Evolutionary conservation across 1,139 yeast genomes (phyloP).

Genomic region (Magnusiomyces suaveolens): DNA sequence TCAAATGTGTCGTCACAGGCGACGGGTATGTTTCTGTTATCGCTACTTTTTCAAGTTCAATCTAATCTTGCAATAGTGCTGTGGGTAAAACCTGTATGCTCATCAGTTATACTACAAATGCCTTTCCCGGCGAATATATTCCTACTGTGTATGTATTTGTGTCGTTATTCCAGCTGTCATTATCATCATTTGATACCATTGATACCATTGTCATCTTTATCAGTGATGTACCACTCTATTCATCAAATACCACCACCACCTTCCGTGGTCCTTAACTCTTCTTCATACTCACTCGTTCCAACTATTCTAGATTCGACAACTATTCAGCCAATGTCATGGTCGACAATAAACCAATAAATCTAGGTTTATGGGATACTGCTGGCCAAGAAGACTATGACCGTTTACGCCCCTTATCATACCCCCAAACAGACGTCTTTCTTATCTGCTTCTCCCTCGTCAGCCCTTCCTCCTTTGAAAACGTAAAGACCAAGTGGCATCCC

Average conservation of each 20-base stretch:
- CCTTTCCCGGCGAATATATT: constrained; percentile 89
- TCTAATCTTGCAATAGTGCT: too few species aligned
- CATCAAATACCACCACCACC: background rate
- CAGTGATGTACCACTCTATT: too few species aligned
- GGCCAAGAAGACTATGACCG: too few species aligned
- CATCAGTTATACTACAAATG: constrained; percentile 83
- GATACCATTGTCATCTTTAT: too few species aligned
- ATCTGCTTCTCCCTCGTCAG: constrained; percentile 93
- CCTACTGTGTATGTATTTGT: constrained; percentile 71
- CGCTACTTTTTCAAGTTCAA: background rate
- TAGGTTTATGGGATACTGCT: constrained; percentile 94
- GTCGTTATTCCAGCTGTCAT: too few species aligned
- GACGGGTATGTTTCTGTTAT: constrained; percentile 54
- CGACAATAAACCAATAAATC: constrained; percentile 34
- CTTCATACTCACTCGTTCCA: background rate
- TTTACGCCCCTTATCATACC: constrained; percentile 95
- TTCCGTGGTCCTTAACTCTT: too few species aligned
- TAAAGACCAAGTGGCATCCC: constrained; percentile 96
- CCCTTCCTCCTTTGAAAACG: constrained; percentile 97
- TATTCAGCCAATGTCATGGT: constrained; percentile 81
- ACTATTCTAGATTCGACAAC: constrained; percentile 49
- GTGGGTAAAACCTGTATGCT: constrained; percentile 89
- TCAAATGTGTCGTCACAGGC: constrained; percentile 92
- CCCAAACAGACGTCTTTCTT: constrained; percentile 91
- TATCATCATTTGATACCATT: too few species aligned